A percentile compares a stretch with the other conserved stretches of the same genome.
Conservation (phyloP, 306 rosid genomes). For the Chamaecrista fasciculata region DNA sequence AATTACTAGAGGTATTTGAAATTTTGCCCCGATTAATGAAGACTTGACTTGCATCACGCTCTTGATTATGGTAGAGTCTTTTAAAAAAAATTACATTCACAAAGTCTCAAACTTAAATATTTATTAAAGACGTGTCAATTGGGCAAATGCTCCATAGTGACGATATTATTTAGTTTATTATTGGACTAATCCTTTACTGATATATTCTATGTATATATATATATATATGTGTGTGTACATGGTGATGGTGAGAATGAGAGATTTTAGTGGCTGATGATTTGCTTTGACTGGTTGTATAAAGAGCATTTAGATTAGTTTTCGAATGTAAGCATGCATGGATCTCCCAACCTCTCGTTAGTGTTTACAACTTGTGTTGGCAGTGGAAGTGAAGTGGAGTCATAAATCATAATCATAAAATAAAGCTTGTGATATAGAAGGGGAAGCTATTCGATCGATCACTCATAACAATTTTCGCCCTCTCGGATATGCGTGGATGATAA, state of each 20-base stretch:
- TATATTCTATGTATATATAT: not conserved
- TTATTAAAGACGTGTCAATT: no score
- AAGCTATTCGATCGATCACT: constrained; percentile 24
- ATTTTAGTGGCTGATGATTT: not conserved
- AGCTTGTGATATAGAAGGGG: constrained; percentile 42
- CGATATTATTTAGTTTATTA: no score
- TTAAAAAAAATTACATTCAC: no score
- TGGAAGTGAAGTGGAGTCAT: no score
- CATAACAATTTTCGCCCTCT: constrained; percentile 34
- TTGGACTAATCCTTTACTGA: no score
- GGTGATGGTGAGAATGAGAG: not conserved
- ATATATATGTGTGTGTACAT: no score
- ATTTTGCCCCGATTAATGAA: no score
- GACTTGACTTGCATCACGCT: no score
- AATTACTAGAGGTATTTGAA: no score
- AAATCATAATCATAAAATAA: constrained; percentile 25
- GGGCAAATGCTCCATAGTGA: no score
- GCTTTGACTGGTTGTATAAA: constrained; percentile 19
- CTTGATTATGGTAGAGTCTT: no score
- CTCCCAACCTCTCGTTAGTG: constrained; percentile 27
- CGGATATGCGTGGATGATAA: constrained; percentile 55
- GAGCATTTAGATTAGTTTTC: constrained; percentile 19
- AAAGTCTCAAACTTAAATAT: no score
- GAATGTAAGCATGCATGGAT: constrained; percentile 22
- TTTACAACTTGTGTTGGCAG: constrained; percentile 41